Conservation (phyloP, 73 alveolate genomes). For the Stentor roeselii region DNA sequence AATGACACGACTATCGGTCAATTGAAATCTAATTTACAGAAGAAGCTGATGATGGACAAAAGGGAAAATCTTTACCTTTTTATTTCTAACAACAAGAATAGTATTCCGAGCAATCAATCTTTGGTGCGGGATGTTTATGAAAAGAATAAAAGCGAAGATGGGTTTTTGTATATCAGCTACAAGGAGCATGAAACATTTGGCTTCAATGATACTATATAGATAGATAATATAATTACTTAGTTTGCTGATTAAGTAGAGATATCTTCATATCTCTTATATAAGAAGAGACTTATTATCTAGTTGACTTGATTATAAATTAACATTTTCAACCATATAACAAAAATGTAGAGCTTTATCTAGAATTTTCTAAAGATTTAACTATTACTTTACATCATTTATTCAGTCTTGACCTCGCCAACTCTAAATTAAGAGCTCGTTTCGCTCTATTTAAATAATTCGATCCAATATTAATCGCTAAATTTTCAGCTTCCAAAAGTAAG, state of each 20-base stretch:
- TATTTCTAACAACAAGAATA: slow-evolving; percentile 52
- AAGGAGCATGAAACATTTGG: slow-evolving; percentile 37
- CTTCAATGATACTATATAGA: neutral
- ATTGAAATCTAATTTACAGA: slow-evolving; percentile 64
- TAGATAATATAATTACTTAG: too few species aligned
- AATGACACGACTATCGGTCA: slow-evolving; percentile 61
- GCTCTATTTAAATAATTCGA: neutral
- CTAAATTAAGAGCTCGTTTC: slow-evolving; percentile 4
- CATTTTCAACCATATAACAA: too few species aligned
- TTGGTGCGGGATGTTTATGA: slow-evolving; percentile 62
- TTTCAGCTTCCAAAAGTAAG: neutral
- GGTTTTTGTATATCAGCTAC: slow-evolving; percentile 59
- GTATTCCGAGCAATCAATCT: slow-evolving; percentile 47
- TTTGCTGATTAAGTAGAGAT: too few species aligned
- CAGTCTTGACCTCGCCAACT: neutral
- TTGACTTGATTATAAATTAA: too few species aligned
- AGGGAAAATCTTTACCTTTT: slow-evolving; percentile 68
- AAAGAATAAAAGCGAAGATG: slow-evolving; percentile 55
- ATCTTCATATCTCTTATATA: too few species aligned
- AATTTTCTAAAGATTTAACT: too few species aligned
- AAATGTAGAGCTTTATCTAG: too few species aligned
- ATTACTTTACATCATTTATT: neutral
- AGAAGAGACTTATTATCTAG: too few species aligned
- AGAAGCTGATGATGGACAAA: slow-evolving; percentile 60
- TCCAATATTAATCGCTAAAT: neutral